A percentile compares a stretch with the other conserved stretches of the same genome.
phyloP scores from a whole-genome alignment of 108 stramenopile species.

The Craspedostauros australis region DNA sequence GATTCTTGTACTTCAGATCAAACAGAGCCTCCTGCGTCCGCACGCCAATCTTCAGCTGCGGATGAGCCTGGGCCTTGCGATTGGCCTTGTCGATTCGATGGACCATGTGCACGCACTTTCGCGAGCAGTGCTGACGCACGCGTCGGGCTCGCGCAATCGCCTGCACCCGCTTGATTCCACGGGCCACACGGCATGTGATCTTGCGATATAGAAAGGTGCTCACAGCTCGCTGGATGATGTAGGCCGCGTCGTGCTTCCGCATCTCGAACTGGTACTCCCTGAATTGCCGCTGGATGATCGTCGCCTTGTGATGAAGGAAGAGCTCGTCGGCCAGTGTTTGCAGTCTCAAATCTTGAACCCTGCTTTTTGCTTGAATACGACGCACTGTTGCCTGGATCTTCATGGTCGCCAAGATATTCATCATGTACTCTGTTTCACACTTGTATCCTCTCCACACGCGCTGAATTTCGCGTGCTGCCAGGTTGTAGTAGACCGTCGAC shows the following conservation, averaged over 20 bases:
- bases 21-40: conserved; percentile 35
- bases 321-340: conserved; percentile 4
- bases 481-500: conserved; percentile 15
- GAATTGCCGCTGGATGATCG: conserved; percentile 13
- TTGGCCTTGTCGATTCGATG: conserved; percentile 28
- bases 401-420: conserved; percentile 24
- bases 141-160: conserved; percentile 13
- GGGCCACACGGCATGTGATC: conserved; percentile 2
- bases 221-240: conserved; percentile 12
- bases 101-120: conserved; percentile 6
- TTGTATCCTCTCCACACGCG: conserved; percentile 59
- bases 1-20: conserved; percentile 44
- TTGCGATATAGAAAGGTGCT: conserved; percentile 9
- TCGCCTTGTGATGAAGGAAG: conserved; percentile 18
- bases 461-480: conserved; percentile 67
- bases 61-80: conserved; percentile 23
- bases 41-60: conserved; percentile 25
- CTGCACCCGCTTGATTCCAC: conserved; percentile 19
- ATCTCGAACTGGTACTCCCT: conserved; percentile 6
- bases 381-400: conserved; percentile 43
- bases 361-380: neutral
- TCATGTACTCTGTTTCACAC: conserved; percentile 24
- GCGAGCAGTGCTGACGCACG: conserved; percentile 12
- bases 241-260: conserved; percentile 6
- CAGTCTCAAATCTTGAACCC: neutral